Percentiles rank a stretch among this genome's conserved stretches.
Conservation (phyloP, 2,329 filamentous ascomycete genomes). For the Nigrograna mackinnonii region DNA sequence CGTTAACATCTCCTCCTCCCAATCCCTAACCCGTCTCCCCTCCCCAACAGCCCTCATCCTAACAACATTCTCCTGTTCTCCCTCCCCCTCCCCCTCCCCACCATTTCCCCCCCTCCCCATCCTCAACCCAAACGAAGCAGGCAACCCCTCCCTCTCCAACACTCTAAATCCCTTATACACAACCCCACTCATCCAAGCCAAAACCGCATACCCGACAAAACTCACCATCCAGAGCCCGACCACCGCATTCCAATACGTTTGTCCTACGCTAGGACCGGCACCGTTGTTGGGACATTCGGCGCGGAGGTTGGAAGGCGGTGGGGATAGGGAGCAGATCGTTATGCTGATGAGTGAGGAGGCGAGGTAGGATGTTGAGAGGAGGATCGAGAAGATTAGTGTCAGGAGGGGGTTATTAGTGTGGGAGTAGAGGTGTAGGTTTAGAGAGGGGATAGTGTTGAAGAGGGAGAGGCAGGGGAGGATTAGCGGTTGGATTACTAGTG, state of each 20-base stretch:
- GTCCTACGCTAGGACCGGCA: slow-evolving; percentile 3
- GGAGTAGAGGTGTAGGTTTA: slow-evolving; percentile 9
- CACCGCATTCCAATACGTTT: slow-evolving; percentile 5
- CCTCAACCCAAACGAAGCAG: too few relatives aligned
- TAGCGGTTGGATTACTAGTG: slow-evolving; percentile 4
- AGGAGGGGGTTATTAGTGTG: slow-evolving; percentile 8
- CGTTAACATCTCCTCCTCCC: slow-evolving; percentile 8
- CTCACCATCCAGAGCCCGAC: slow-evolving; percentile 9
- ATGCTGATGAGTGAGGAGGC: slow-evolving; percentile 5
- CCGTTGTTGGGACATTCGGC: slow-evolving; percentile 1
- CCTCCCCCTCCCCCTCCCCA: background rate
- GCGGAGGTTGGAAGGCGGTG: background rate
- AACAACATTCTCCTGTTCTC: background rate
- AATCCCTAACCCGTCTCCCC: slow-evolving; percentile 6
- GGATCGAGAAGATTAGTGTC: slow-evolving; percentile 2
- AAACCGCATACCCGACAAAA: slow-evolving; percentile 6
- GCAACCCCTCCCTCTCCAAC: slow-evolving; percentile 3
- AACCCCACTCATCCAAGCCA: slow-evolving; percentile 1
- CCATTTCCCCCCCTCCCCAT: too few relatives aligned
- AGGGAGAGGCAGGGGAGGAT: slow-evolving; percentile 9
- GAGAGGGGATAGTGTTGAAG: slow-evolving; percentile 8
- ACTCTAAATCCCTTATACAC: slow-evolving; percentile 2
- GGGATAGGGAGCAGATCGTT: slow-evolving; percentile 2
- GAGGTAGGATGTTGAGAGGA: slow-evolving; percentile 4
- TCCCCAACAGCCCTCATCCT: slow-evolving; percentile 4